These are phyloP conservation scores for Globisporangium camurandrum DNA, from an alignment of 352 stramenopile genomes.

Conservation along the genomic window DNA sequence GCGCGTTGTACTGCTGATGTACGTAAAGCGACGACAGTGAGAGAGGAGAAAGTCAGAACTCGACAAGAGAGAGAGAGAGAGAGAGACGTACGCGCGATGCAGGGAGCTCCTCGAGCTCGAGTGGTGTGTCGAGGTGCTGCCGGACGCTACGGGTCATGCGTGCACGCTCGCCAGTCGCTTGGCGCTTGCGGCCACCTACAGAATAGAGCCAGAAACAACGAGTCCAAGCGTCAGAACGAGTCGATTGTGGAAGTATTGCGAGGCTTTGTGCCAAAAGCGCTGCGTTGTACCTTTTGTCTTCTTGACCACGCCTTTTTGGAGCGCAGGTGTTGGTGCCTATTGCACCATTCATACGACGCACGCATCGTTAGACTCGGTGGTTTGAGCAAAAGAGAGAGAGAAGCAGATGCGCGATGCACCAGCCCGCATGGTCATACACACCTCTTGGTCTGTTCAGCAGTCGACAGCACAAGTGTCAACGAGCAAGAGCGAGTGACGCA, in stretches of 20 bases:
- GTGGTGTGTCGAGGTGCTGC: slow-evolving; percentile 62
- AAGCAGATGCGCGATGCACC: not conserved
- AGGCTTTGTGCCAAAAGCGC: slow-evolving; percentile 1
- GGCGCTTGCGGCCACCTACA: slow-evolving; percentile 49
- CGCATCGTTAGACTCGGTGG: too few species aligned
- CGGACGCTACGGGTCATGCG: slow-evolving; percentile 76
- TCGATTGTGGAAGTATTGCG: too few species aligned
- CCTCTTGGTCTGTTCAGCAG: slow-evolving; percentile 36
- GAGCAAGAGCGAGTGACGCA: slow-evolving; percentile 2
- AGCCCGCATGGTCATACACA: slow-evolving; percentile 7
- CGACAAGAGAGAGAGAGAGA: too few species aligned
- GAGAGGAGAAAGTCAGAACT: too few species aligned
- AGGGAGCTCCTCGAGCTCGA: slow-evolving; percentile 67
- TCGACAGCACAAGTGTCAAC: not conserved
- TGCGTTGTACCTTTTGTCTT: slow-evolving; percentile 55
- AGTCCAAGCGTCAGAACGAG: too few species aligned
- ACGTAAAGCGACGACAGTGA: not conserved
- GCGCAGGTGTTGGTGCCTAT: slow-evolving; percentile 51
- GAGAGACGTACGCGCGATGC: slow-evolving; percentile 33
- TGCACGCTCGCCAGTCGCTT: slow-evolving; percentile 34
- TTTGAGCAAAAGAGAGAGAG: not conserved
- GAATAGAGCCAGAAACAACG: not conserved
- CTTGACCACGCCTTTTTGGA: slow-evolving; percentile 54
- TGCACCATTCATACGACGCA: not conserved
- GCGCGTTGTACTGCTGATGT: too few species aligned